Evolutionary conservation across 2,329 filamentous ascomycete species (phyloP).

Genomic region (Raffaelea deltoideospora): DNA sequence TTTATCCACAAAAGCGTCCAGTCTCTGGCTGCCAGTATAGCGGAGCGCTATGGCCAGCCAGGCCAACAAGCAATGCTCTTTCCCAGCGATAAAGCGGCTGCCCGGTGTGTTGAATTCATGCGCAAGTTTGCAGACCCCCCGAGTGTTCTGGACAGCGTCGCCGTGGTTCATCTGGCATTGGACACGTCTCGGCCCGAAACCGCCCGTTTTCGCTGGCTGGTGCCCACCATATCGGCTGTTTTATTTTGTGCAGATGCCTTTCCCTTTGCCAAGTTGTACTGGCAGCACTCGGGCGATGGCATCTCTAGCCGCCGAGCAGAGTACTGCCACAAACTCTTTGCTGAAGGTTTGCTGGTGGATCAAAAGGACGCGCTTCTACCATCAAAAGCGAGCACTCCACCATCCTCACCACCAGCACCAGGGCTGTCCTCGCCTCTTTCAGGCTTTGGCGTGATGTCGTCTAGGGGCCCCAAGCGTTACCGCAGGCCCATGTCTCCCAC

Average conservation of each 20-base stretch:
- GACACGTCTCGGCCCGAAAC: conserved; percentile 37
- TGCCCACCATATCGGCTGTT: conserved; percentile 52
- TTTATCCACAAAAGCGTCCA: conserved; percentile 79
- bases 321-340: conserved; percentile 66
- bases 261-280: conserved; percentile 75
- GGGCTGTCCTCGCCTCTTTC: no score
- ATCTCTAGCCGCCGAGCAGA: conserved; percentile 83
- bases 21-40: conserved; percentile 54
- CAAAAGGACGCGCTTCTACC: no score
- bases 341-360: conserved; percentile 47
- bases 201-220: conserved; percentile 35
- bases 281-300: conserved; percentile 92
- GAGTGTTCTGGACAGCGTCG: conserved; percentile 30
- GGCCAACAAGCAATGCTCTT: conserved; percentile 68
- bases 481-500: conserved; percentile 39
- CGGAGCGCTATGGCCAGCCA: conserved; percentile 43
- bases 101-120: conserved; percentile 62
- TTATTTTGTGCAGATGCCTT: conserved; percentile 55
- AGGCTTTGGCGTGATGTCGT: conserved; percentile 20
- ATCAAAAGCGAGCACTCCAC: no score
- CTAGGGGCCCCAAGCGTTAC: conserved; percentile 68
- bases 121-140: conserved; percentile 35
- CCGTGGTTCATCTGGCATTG: conserved; percentile 48
- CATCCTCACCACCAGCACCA: no score
- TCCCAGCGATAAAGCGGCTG: conserved; percentile 54